These are phyloP conservation scores for Boletales sp. DNA, from an alignment of 768 basidiomycete genomes.

Conservation along the genomic window DNA sequence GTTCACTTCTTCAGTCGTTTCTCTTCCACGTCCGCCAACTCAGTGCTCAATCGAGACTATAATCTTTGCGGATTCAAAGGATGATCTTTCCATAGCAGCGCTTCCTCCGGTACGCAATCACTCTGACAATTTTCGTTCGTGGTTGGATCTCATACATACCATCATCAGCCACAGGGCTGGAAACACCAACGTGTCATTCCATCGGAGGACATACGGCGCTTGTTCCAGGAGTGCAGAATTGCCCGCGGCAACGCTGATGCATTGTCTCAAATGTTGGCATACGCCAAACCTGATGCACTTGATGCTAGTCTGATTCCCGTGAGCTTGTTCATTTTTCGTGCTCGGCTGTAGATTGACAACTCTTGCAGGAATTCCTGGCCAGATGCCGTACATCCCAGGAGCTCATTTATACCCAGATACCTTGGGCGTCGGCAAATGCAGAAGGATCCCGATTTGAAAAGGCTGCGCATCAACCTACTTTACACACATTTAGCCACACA, in stretches of 20 bases:
- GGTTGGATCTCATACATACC: no score
- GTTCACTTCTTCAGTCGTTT: constrained; percentile 62
- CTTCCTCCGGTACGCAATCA: constrained; percentile 16
- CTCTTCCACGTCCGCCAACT: constrained; percentile 28
- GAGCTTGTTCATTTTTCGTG: constrained; percentile 15
- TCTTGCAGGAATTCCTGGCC: constrained; percentile 71
- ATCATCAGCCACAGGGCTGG: no score
- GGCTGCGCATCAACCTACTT: constrained; percentile 12
- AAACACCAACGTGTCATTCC: constrained; percentile 49
- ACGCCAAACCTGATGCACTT: constrained; percentile 65
- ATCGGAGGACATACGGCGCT: constrained; percentile 73
- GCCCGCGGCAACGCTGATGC: constrained; percentile 78
- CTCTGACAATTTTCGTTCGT: not conserved
- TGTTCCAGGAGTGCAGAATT: constrained; percentile 84
- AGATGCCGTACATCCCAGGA: constrained; percentile 84
- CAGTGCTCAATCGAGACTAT: constrained; percentile 34
- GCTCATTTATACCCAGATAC: constrained; percentile 74
- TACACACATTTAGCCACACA: constrained; percentile 17
- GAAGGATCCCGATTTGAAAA: constrained; percentile 54
- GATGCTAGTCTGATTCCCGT: constrained; percentile 64
- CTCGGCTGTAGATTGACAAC: not conserved
- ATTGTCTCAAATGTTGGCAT: constrained; percentile 65
- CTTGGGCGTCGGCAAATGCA: constrained; percentile 85
- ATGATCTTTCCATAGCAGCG: constrained; percentile 22
- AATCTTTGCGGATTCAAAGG: constrained; percentile 33